Base-by-base conservation (phyloP, 805 yeast genomes). In the Naumovozyma baii region DNA sequence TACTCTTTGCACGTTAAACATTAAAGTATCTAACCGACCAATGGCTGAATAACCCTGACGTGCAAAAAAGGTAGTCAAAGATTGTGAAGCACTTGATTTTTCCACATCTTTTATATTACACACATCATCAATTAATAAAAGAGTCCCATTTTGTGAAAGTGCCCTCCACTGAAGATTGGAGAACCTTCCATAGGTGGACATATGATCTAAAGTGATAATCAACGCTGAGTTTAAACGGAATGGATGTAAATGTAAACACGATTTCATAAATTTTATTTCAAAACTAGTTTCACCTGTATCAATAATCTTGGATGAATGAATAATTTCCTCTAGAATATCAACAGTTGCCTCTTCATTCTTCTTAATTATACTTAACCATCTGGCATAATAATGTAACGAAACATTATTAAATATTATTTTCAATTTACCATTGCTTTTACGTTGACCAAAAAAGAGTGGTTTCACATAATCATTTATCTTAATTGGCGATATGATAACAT, bases 71-170 rank as follows among this genome's bases (percentile, higher is more conserved):
- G 46, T 39, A n/a, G 42, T 8, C 16, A 53, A 29, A 19, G 50
- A 37, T n/a, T n/a, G n/a, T 18, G 43, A 15, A 17, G 33, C 20
- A n/a, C 28, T 31, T 7, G 32, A 18, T 4, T 29, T 29, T 9
- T 13, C 20, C 26, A 14, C 41, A 2, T 15, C 12, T 5, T 30
- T 33, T 4, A 8, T 19, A 32, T 26, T 47, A 31, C 17, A 38
- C 2, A 48, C 42, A 49, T 85, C 92, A 61, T 86, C 95, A 36
- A 83, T 76, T 26, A 86, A 55, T 9, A 80, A 57, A 3, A 82
- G 37, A 0, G 71, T 59, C 0, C 77, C 54, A 4, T 72, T 67
- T 34, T 79, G 67, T 5, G 80, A 54, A 0, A 78, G 69, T 10
- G 72, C 52, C 39, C 69, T 73, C 4, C 69, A 42, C 12, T 40